A percentile compares a stretch with the other conserved stretches of the same genome.
Evolutionary conservation across 2,329 filamentous ascomycete genomes (phyloP).

Genomic region (Sporothrix brasiliensis): DNA sequence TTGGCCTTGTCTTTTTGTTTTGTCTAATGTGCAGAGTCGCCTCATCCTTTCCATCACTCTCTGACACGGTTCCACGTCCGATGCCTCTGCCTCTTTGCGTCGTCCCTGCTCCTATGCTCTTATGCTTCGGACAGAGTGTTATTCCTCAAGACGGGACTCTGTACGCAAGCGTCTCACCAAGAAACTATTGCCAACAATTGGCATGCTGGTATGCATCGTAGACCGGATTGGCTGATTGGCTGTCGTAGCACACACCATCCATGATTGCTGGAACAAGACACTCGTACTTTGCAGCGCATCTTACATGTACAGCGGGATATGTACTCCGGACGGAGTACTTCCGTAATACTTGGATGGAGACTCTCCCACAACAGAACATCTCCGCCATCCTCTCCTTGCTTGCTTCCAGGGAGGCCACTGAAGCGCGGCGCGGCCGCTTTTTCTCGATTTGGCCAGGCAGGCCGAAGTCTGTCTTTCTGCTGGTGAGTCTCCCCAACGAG

Average conservation of each 20-base stretch:
- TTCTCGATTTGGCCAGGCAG: background rate
- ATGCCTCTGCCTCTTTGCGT: background rate
- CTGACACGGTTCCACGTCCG: background rate
- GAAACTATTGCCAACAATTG: background rate
- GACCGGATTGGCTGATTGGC: background rate
- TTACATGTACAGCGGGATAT: no score
- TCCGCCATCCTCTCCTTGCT: slow-evolving; percentile 21
- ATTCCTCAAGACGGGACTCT: background rate
- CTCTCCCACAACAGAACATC: background rate
- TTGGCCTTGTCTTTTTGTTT: background rate
- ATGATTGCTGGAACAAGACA: background rate
- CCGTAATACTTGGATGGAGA: background rate
- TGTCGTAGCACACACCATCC: background rate
- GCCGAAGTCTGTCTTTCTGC: background rate
- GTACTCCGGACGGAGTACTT: background rate
- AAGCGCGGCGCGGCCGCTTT: background rate
- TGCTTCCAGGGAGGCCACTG: slow-evolving; percentile 3
- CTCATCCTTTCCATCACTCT: background rate
- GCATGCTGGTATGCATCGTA: slow-evolving; percentile 9
- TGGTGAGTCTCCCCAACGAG: background rate
- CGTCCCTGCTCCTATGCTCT: background rate
- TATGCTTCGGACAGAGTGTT: slow-evolving; percentile 16
- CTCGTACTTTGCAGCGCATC: slow-evolving; percentile 6
- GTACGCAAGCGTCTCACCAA: background rate
- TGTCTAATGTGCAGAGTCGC: background rate